Base-by-base conservation (phyloP, 176 grass and related monocot genomes). In the Areca catechu region DNA sequence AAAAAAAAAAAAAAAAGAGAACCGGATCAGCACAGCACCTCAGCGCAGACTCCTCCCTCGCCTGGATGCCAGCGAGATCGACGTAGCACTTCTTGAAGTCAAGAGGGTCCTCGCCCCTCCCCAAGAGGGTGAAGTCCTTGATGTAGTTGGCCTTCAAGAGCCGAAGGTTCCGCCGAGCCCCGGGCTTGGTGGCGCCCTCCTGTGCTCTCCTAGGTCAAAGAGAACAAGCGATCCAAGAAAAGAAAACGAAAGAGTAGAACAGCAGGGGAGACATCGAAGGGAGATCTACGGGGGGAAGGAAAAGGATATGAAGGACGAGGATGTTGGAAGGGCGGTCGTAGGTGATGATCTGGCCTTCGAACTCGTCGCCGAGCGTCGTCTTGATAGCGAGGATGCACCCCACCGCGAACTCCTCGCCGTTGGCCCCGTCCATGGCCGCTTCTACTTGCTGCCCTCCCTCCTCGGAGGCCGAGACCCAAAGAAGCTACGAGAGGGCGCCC, bases 231-330 rank as follows among this genome's bases (percentile, higher is more conserved):
- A 51, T 34, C 12, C 15, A 58, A 23, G 22, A 25, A 27, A 71
- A 54, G 15, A 14, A 27, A 56, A 73, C 16, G 7, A 21, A 37
- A 9, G 51, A 48, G 48, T 57, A 56, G 24, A 58, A 1, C 15
- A 1, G 47, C 51, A 5, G 56, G 54, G 58, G 51, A 37, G 30
- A 37, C 5, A 28, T 37, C 7, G 34, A 37, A 37, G 1, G 1
- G 34, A 37, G 34, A 37, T 37, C 34, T 12, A 37, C 1, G n/a
- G 47, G 22, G 16, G 15, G 50, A 29, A 5, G 20, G 15, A 18
- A n/a, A 88, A 92, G 93, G 93, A 98, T 98, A 98, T 98, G 93
- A 57, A 98, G 76, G 47, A 92, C 78, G 84, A 98, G 75, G 24
- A 98, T 81, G 81, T 92, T 92, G 73, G 78, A 85, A 22, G 75